Conservation (phyloP, 768 basidiomycete species). For the Tulasnella sp. region DNA sequence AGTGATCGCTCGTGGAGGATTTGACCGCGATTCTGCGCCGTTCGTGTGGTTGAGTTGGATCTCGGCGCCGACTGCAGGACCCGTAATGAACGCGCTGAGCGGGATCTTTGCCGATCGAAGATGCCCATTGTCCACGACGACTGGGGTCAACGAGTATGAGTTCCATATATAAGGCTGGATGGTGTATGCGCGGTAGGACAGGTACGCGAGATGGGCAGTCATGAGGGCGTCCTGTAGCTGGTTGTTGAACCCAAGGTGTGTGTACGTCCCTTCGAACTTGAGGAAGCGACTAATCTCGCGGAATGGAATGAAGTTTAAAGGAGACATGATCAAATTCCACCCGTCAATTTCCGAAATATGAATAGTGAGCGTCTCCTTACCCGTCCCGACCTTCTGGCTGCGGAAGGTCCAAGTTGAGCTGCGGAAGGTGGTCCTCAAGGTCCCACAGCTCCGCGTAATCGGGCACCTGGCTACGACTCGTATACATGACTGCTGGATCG, state of each 20-base stretch:
- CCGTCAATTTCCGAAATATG: not conserved
- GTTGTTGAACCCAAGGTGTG: conserved; percentile 4
- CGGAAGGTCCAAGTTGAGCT: conserved; percentile 8
- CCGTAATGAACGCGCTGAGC: conserved; percentile 11
- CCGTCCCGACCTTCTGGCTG: conserved; percentile 11
- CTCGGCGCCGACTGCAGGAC: conserved; percentile 20
- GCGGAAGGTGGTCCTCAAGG: conserved; percentile 28
- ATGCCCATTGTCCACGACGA: conserved; percentile 22
- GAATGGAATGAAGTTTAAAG: not conserved
- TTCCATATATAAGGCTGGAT: conserved; percentile 14
- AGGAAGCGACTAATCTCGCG: conserved; percentile 1
- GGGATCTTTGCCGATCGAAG: conserved; percentile 11
- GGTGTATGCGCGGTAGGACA: conserved; percentile 6
- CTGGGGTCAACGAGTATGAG: not conserved
- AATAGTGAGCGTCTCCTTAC: not conserved
- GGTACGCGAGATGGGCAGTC: conserved; percentile 1
- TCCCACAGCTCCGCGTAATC: conserved; percentile 33
- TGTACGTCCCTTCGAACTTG: not conserved
- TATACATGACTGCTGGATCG: too few species aligned
- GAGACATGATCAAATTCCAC: not conserved
- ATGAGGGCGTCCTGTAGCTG: conserved; percentile 12
- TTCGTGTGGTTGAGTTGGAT: not conserved
- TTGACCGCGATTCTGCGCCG: not conserved
- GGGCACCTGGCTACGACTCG: conserved; percentile 22
- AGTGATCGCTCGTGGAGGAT: not conserved